Evolutionary conservation across 345 rosid species (phyloP).

Genomic region (Acer campestre): DNA sequence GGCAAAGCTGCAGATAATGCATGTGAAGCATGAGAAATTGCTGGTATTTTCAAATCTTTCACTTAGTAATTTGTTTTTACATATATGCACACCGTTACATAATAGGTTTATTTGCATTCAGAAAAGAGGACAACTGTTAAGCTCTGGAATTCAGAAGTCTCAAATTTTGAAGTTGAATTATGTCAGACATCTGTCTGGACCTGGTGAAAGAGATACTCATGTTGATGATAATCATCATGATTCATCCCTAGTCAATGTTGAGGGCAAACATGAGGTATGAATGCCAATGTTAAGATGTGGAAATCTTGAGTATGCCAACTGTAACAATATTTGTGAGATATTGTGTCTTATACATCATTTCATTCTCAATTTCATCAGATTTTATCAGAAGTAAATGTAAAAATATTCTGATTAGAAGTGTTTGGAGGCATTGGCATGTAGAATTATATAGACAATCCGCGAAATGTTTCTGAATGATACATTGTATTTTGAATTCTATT

Average conservation of each 20-base stretch:
- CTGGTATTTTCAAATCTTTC: slow-evolving; percentile 48
- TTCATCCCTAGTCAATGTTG: slow-evolving; percentile 29
- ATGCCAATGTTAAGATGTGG: slow-evolving; percentile 25
- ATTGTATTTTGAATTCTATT: neutral
- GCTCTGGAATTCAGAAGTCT: slow-evolving; percentile 50
- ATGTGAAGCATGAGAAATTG: slow-evolving; percentile 52
- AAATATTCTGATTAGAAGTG: neutral
- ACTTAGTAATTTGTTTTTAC: slow-evolving; percentile 8
- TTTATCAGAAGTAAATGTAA: neutral
- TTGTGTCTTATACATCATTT: neutral
- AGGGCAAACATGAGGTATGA: slow-evolving; percentile 49
- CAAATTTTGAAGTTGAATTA: slow-evolving; percentile 50
- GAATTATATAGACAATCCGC: neutral
- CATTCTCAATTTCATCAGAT: slow-evolving; percentile 5
- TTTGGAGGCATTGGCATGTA: neutral
- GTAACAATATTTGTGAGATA: neutral
- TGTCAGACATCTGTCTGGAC: slow-evolving; percentile 24
- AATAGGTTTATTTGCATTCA: slow-evolving; percentile 38
- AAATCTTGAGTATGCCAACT: slow-evolving; percentile 14
- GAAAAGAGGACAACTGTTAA: slow-evolving; percentile 54
- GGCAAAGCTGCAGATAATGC: slow-evolving; percentile 63
- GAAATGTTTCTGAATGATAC: neutral
- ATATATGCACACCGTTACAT: slow-evolving; percentile 21
- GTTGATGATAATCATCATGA: slow-evolving; percentile 20
- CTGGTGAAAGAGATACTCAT: slow-evolving; percentile 30